phyloP scores from a whole-genome alignment of 1,284 basidiomycete genomes.

The Heterobasidion occidentale region DNA sequence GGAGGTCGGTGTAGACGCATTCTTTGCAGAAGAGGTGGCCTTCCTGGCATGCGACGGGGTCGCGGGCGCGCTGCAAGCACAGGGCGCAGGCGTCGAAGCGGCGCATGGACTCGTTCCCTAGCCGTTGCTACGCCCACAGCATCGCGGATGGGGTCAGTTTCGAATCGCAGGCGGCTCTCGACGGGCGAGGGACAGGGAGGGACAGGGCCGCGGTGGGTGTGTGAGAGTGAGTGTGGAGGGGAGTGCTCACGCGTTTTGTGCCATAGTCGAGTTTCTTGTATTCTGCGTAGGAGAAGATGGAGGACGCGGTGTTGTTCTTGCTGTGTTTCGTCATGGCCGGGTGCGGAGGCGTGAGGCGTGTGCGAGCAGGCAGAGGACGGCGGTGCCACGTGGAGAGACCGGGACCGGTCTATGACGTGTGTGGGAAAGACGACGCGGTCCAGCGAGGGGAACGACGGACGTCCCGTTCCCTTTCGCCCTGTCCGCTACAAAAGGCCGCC shows the following conservation, averaged over 20 bases:
- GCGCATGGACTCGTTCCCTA: slow-evolving; percentile 88
- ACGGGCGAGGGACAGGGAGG: background rate
- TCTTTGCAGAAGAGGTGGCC: slow-evolving; percentile 92
- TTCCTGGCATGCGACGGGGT: slow-evolving; percentile 74
- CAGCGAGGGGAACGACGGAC: too few species aligned
- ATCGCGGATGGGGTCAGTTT: background rate
- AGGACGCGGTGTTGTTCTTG: slow-evolving; percentile 84
- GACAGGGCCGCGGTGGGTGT: background rate
- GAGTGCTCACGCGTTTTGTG: slow-evolving; percentile 57
- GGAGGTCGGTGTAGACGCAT: slow-evolving; percentile 70
- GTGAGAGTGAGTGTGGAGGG: too few species aligned
- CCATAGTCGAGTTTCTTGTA: slow-evolving; percentile 80
- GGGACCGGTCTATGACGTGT: too few species aligned
- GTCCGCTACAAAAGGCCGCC: too few species aligned
- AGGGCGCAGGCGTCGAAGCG: slow-evolving; percentile 82
- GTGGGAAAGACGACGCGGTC: too few species aligned
- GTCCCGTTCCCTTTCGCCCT: too few species aligned
- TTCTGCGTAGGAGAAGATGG: slow-evolving; percentile 82
- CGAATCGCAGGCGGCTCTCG: too few species aligned
- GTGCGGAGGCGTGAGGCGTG: background rate
- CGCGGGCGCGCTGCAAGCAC: slow-evolving; percentile 72
- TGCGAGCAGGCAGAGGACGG: background rate
- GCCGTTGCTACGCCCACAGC: slow-evolving; percentile 49
- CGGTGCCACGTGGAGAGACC: too few species aligned
- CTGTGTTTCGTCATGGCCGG: slow-evolving; percentile 73